Evolutionary conservation across 352 stramenopile genomes (phyloP), one percentile per base, ranked within the genome.

Genomic region (Phytophthora sojae): DNA sequence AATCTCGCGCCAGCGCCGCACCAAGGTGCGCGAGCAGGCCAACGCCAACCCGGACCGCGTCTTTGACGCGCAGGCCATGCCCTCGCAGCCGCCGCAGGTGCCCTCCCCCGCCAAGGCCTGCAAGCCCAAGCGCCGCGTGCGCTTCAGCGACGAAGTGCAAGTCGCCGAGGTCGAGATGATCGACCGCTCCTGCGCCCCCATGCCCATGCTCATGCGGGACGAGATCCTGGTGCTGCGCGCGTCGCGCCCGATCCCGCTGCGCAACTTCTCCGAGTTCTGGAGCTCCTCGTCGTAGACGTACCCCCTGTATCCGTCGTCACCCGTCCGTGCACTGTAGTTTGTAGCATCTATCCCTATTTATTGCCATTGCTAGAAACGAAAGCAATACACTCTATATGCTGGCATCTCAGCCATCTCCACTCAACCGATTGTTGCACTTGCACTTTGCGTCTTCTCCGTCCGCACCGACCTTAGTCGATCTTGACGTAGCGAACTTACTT

Each of bases 251-350:
- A 95, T 95, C 57, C 88, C 88, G 29, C 65, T 82, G 29, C 75
- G 82, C 57, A 95, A 95, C 78, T 92, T 90, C 56, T 93, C 88
- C 23, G 83, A 93, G 73, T 90, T 93, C 62, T 95, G 87, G 87
- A 88, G 86, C 71, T 83, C 75, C 29, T 64, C 42, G 42, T 64
- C 39, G 19, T 80, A 77, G 69, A 63, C 23, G 50, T 14, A 39
- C 9, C 12, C 19, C 23, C 6, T 23, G 35, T 69, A 52, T 56
- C 35, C 21, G 21, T 21, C 45, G 56, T 71, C 56, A 6, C 54
- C 61, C 26, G 23, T 66, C 62, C 51, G 57, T 71, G 45, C 56
- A 67, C 15, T n/a, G 54, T 63, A 75, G 60, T 81, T 55, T 79
- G 75, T 83, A 81, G 76, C 53, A 75, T 61, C 51, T 52, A 52